A percentile compares a stretch with the other conserved stretches of the same genome.
Evolutionary conservation across 2,329 filamentous ascomycete genomes (phyloP).

Genomic region (Nannizziopsis barbatae): DNA sequence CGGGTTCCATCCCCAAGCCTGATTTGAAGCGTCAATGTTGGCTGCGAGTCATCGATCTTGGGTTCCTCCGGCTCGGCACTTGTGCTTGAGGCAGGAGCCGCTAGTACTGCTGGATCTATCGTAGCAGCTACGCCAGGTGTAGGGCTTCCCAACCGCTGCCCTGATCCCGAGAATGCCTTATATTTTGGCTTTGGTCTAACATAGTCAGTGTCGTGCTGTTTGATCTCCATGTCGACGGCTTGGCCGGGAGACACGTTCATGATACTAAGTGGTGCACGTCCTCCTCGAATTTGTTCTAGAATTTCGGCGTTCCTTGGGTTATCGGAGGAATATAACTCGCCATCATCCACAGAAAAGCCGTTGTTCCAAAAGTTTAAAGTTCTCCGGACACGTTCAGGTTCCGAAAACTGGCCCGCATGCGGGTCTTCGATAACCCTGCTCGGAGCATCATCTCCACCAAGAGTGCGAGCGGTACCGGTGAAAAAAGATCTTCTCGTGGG

Average conservation of each 20-base stretch:
- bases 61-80: slow-evolving; percentile 29
- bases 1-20: slow-evolving; percentile 53
- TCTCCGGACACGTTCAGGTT: slow-evolving; percentile 44
- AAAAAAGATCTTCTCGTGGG: slow-evolving; percentile 39
- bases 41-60: slow-evolving; percentile 46
- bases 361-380: slow-evolving; percentile 55
- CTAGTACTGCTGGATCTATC: slow-evolving; percentile 25
- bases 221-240: slow-evolving; percentile 54
- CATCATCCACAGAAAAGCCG: slow-evolving; percentile 56
- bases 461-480: slow-evolving; percentile 50
- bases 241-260: slow-evolving; percentile 53
- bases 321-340: slow-evolving; percentile 51
- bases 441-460: slow-evolving; percentile 53
- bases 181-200: slow-evolving; percentile 53
- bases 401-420: slow-evolving; percentile 30
- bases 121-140: slow-evolving; percentile 42
- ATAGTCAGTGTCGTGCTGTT: slow-evolving; percentile 54
- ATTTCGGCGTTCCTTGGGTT: slow-evolving; percentile 52
- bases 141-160: slow-evolving; percentile 53
- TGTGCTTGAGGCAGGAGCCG: slow-evolving; percentile 19
- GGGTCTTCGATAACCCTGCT: slow-evolving; percentile 47
- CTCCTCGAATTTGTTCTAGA: slow-evolving; percentile 51
- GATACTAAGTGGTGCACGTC: slow-evolving; percentile 51
- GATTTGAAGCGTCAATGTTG: slow-evolving; percentile 50
- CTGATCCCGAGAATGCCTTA: slow-evolving; percentile 50